Evolutionary conservation across 2,329 filamentous ascomycete species (phyloP), one percentile per base, ranked within the genome.

Genomic region (Trematosphaeria pertusa): DNA sequence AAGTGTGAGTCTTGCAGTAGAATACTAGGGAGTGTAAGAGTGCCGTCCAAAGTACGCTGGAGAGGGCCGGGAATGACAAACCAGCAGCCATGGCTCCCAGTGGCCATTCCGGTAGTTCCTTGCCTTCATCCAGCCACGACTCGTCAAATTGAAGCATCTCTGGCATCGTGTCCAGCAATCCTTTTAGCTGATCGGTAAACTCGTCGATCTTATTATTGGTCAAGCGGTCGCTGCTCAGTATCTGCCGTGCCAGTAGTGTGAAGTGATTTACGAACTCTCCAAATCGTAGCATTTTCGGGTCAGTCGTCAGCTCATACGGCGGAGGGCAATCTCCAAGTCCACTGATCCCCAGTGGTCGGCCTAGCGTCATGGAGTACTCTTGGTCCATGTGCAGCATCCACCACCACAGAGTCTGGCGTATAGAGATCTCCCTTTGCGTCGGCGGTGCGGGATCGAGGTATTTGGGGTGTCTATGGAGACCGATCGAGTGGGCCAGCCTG

Each of bases 361-460:
- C 77, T 0, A 79, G 67, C 0, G 74, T 78, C 61, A 79, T 77
- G 0, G 76, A 78, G 50, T 78, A 79, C 37, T 79, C 73, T 45
- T 78, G 75, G 37, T 80, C 77, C 70, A 79, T 75, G 47, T 78
- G 75, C n/a, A 80, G 57, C 69, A 80, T 76, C 74, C 76, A 78
- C 77, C 77, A 80, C 77, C 77, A 80, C 1, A 79, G 61, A 12
- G 72, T 72, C 40, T 73, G 74, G 5, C 77, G 67, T 11, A 74
- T 65, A 11, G 69, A 69, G 37, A 69, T 71, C 52, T 79, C 75
- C 18, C 70, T 66, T 6, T 73, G 64, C 2, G 57, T 63, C 1
- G 73, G 69, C 4, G 73, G 71, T 3, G 72, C 56, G 14, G 76
- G 73, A 43, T 79, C 69, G 19, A 78, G 69, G 33, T 72, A 70